A percentile compares a stretch with the other conserved stretches of the same genome.
phyloP scores from a whole-genome alignment of 192 early-diverging fungal species.

The Radiomyces spectabilis region DNA sequence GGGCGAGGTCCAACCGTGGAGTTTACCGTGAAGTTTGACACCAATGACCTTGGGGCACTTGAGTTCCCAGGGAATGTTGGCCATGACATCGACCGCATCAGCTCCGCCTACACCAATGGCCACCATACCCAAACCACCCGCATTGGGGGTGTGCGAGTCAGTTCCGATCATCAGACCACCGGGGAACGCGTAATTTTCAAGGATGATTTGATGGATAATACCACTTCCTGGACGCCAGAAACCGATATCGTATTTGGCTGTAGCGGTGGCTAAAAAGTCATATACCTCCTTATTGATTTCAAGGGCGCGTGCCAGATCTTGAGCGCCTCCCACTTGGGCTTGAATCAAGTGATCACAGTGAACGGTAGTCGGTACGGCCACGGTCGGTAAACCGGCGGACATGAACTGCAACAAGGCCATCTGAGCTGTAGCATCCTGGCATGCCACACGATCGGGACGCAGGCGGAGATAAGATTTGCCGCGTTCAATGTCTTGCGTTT shows the following conservation, averaged over 20 bases:
- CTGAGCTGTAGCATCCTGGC: constrained; percentile 98
- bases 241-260: constrained; percentile 88
- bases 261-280: constrained; percentile 76
- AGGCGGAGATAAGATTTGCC: constrained; percentile 91
- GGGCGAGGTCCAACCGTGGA: constrained; percentile 88
- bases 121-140: constrained; percentile 93
- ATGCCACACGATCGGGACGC: constrained; percentile 97
- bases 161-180: constrained; percentile 96
- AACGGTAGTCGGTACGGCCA: constrained; percentile 87
- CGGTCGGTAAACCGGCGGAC: constrained; percentile 79
- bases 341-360: constrained; percentile 99
- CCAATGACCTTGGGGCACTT: constrained; percentile 97
- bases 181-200: constrained; percentile 97
- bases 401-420: constrained; percentile 98
- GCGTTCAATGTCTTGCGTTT: constrained; percentile 89
- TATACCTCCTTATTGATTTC: constrained; percentile 93
- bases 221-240: constrained; percentile 96
- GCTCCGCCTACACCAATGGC: constrained; percentile 97
- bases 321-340: constrained; percentile 75
- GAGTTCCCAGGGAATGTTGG: constrained; percentile 97
- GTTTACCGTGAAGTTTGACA: constrained; percentile 80
- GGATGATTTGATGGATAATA: constrained; percentile 94
- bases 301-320: constrained; percentile 77
- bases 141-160: constrained; percentile 97
- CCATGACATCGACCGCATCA: constrained; percentile 98